Conservation (phyloP, 352 stramenopile species). For the Blastocystis sp. region DNA sequence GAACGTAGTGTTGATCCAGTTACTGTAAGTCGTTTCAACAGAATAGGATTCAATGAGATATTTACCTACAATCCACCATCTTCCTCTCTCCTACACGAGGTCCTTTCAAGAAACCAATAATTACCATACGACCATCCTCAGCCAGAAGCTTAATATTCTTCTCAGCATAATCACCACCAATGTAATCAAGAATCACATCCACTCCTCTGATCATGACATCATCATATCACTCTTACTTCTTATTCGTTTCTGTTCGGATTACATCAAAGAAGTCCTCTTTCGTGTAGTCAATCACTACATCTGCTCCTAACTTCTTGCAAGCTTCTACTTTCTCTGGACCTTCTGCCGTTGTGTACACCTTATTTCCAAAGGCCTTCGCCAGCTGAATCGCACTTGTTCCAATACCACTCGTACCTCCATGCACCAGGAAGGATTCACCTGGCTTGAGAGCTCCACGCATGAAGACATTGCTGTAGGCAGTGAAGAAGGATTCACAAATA, state of each 20-base stretch:
- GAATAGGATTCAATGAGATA: conserved; percentile 64
- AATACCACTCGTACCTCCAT: conserved; percentile 66
- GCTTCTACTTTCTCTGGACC: conserved; percentile 33
- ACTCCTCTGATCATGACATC: conserved; percentile 51
- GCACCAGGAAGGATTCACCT: conserved; percentile 66
- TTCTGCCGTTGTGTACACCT: conserved; percentile 54
- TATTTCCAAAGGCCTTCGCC: conserved; percentile 52
- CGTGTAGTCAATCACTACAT: conserved; percentile 64
- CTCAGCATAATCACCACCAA: conserved; percentile 66
- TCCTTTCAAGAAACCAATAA: conserved; percentile 66
- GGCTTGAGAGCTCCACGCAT: conserved; percentile 59
- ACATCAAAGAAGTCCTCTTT: conserved; percentile 64
- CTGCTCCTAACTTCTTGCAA: conserved; percentile 64
- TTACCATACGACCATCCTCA: conserved; percentile 65
- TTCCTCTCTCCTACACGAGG: conserved; percentile 45
- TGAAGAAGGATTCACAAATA: conserved; percentile 67
- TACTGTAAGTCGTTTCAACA: conserved; percentile 66
- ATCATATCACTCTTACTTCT: conserved; percentile 24
- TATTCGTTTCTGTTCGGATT: conserved; percentile 56
- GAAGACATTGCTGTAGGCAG: conserved; percentile 68
- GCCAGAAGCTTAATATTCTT: conserved; percentile 66
- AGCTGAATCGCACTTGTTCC: conserved; percentile 66
- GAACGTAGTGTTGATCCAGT: conserved; percentile 67
- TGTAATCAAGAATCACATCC: conserved; percentile 68
- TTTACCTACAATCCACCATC: conserved; percentile 61